Conservation (phyloP, 306 rosid genomes). For the Carpinus viminea region DNA sequence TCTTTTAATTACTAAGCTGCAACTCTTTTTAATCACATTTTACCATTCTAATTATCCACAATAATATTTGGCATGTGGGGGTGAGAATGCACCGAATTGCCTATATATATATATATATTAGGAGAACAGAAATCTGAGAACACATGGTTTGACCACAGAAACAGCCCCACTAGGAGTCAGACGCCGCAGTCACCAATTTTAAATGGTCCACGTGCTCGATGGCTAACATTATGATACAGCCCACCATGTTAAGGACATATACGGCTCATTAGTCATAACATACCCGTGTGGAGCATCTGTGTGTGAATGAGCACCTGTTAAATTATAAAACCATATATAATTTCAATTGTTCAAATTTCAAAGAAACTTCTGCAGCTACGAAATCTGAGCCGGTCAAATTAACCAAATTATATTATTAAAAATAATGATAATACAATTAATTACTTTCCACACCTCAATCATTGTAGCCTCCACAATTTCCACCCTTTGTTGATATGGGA, state of each 20-base stretch:
- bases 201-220: background rate
- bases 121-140: background rate
- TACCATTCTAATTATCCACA: no score
- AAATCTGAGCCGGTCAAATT: slow-evolving; percentile 32
- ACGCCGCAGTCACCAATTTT: background rate
- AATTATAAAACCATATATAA: background rate
- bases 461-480: background rate
- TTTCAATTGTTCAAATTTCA: slow-evolving; percentile 1
- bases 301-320: background rate
- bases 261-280: background rate
- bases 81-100: no score
- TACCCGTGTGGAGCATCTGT: background rate
- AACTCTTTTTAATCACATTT: no score
- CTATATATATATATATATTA: no score
- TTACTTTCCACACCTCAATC: slow-evolving; percentile 14
- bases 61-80: no score
- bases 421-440: background rate
- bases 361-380: slow-evolving; percentile 29
- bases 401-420: background rate
- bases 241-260: background rate
- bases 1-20: no score
- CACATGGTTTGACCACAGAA: slow-evolving; percentile 25
- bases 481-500: background rate
- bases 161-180: background rate
- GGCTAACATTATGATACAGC: background rate